Percentiles rank a stretch among this genome's conserved stretches.
Conservation (phyloP, 1,284 basidiomycete species). For the Sporisorium reilianum region DNA sequence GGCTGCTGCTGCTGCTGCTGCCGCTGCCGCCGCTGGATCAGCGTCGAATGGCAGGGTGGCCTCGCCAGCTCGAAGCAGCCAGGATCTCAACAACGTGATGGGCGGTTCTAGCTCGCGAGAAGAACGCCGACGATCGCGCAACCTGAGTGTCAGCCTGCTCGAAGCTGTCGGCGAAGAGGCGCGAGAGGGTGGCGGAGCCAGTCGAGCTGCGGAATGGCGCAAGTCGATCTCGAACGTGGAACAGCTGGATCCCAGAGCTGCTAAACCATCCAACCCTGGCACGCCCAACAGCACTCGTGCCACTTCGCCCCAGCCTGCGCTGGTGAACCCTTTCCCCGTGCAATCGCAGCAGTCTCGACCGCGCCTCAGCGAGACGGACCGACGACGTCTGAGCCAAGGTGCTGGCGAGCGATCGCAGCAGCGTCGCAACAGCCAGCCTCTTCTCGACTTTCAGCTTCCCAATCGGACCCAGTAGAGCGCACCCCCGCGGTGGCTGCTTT, state of each 20-base stretch:
- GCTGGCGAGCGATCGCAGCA: conserved; percentile 30
- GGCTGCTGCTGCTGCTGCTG: conserved; percentile 32
- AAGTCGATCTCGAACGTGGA: conserved; percentile 36
- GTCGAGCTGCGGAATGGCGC: conserved; percentile 45
- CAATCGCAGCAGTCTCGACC: conserved; percentile 19
- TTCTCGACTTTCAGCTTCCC: conserved; percentile 47
- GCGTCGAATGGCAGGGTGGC: conserved; percentile 20
- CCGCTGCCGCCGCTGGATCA: conserved; percentile 21
- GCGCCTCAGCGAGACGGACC: conserved; percentile 47
- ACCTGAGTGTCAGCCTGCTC: conserved; percentile 39
- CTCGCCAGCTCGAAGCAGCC: conserved; percentile 19
- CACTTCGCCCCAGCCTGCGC: conserved; percentile 26
- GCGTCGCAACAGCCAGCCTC: conserved; percentile 36
- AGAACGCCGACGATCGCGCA: conserved; percentile 40
- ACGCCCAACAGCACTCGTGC: conserved; percentile 32
- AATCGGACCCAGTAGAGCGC: conserved; percentile 8
- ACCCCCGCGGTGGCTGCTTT: neutral
- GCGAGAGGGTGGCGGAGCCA: conserved; percentile 11
- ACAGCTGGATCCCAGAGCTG: conserved; percentile 32
- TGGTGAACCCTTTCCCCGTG: conserved; percentile 28
- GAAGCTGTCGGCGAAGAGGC: conserved; percentile 42
- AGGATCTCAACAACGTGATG: conserved; percentile 12
- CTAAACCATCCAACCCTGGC: conserved; percentile 17
- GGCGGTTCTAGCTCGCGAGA: conserved; percentile 14
- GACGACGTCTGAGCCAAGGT: conserved; percentile 49